Base-by-base conservation (phyloP, 139 green algal species). In the Chlamydomonas sp. region DNA sequence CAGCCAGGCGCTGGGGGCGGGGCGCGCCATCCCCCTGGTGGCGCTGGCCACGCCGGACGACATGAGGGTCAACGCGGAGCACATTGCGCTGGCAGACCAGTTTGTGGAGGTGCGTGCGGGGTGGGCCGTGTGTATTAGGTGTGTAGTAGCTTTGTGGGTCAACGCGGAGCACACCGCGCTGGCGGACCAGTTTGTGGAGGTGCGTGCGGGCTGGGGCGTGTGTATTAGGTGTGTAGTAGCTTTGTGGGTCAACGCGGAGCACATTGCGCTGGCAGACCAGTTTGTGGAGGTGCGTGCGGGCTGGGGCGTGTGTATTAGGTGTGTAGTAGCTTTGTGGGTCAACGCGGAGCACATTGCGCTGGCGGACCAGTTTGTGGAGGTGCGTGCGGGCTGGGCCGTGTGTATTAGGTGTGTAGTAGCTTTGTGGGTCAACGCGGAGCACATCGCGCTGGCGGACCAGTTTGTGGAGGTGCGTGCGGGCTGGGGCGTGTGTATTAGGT, bases 131-230 rank as follows among this genome's bases (percentile, higher is more conserved):
- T 14, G 64, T 49, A 66, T 16, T 31, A 14, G 66, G n/a, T 8
- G 80, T 66, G 1, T 8, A 57, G 66, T 49, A 49, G 14, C 15
- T 62, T 15, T 99, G 92, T 87, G 92, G n/a, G 95, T 97, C 64
- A 95, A 98, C 81, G 98, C 97, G 6, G 98, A 99, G 92, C 97
- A 99, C 92, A 96, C 99, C 80, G 94, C 94, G 62, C 93, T 99
- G 94, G 97, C 98, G 7, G 98, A 99, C 91, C 97, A 99, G 92
- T 99, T 99, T 92, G 96, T 99, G 69, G 98, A 99, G 93, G 96
- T 97, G 80, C 4, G 80, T 67, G 60, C 58, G 5, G 14, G 60
- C 18, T 17, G 60, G 60, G 81, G 5, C 67, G 79, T 14, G 57
- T 14, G 64, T 49, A 66, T 16, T 31, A 14, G 66, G n/a, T 8